Conservation (phyloP, 192 early-diverging fungal species). For the Linnemannia schmuckeri region DNA sequence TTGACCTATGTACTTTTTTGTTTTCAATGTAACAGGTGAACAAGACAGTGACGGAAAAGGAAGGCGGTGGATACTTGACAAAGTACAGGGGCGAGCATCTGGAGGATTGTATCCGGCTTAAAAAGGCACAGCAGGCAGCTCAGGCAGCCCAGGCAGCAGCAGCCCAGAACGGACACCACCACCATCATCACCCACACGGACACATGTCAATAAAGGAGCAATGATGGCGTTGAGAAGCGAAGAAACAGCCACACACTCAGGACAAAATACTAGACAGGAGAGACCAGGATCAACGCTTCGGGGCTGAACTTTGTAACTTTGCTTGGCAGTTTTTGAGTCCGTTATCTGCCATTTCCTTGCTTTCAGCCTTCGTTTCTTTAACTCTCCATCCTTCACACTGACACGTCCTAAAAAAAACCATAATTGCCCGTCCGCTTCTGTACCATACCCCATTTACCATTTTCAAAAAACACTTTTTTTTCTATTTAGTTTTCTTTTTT, state of each 20-base stretch:
- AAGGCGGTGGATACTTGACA: slow-evolving; percentile 65
- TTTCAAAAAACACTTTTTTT: neutral
- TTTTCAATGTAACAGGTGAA: slow-evolving; percentile 54
- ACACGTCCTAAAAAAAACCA: neutral
- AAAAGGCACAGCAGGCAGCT: slow-evolving; percentile 41
- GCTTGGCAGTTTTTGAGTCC: too few species aligned
- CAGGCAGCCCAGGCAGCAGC: slow-evolving; percentile 25
- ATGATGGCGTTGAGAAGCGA: neutral
- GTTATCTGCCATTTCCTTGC: neutral
- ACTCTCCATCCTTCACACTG: neutral
- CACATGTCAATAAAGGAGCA: slow-evolving; percentile 34
- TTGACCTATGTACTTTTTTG: neutral
- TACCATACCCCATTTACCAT: slow-evolving; percentile 1
- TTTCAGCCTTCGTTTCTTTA: neutral
- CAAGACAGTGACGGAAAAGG: slow-evolving; percentile 68
- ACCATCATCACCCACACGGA: slow-evolving; percentile 11
- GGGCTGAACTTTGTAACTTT: too few species aligned
- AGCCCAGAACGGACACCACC: slow-evolving; percentile 18
- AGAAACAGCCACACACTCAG: neutral
- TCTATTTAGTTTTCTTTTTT: neutral
- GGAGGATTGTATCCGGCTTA: slow-evolving; percentile 61
- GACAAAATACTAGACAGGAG: neutral
- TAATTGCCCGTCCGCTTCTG: neutral
- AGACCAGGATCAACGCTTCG: neutral
- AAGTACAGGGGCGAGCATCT: slow-evolving; percentile 71